Percentiles rank a stretch among this genome's conserved stretches.
Evolutionary conservation across 345 rosid species (phyloP).

Genomic region (Ceriops decandra): DNA sequence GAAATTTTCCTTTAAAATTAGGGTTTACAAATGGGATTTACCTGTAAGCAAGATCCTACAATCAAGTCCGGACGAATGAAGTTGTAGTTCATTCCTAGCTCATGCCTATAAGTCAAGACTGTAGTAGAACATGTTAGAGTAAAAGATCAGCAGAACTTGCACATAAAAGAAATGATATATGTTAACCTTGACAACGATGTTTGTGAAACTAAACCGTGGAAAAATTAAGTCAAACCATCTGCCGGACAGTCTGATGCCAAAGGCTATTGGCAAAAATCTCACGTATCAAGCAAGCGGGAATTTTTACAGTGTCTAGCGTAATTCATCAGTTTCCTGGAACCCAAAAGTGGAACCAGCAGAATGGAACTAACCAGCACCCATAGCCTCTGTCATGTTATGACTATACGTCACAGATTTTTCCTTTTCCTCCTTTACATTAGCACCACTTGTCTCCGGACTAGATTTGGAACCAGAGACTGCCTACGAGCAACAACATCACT

Average conservation of each 20-base stretch:
- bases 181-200: background rate
- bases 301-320: background rate
- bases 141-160: constrained; percentile 18
- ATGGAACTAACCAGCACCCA: constrained; percentile 83
- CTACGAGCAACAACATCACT: constrained; percentile 27
- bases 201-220: constrained; percentile 1
- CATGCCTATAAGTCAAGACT: constrained; percentile 94
- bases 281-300: background rate
- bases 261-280: background rate
- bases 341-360: constrained; percentile 5
- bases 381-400: constrained; percentile 90
- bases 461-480: constrained; percentile 65
- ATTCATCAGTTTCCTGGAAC: background rate
- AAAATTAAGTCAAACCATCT: background rate
- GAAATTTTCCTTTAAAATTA: background rate
- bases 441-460: constrained; percentile 45
- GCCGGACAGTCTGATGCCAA: background rate
- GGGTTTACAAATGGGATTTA: constrained; percentile 22
- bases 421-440: constrained; percentile 36
- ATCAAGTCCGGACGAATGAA: constrained; percentile 83
- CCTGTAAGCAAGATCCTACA: constrained; percentile 98
- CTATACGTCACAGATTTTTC: constrained; percentile 76
- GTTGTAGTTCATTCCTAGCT: constrained; percentile 86
- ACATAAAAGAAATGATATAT: background rate
- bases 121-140: constrained; percentile 29